Conservation (phyloP, 768 basidiomycete species). For the Rhizopogon sp. region DNA sequence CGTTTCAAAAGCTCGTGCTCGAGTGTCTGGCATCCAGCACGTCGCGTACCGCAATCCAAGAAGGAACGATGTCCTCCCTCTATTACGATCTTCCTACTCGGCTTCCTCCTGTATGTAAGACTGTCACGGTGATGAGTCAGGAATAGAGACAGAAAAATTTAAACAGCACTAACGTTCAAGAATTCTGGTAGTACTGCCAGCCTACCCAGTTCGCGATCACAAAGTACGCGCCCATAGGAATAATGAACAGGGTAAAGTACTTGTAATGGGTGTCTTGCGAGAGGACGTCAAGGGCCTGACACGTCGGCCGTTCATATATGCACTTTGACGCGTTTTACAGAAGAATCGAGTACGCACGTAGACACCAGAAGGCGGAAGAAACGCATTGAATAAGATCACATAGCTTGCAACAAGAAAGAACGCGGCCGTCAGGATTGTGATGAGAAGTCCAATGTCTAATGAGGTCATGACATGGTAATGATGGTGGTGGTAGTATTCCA, state of each 20-base stretch:
- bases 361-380: conserved; percentile 49
- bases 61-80: no score
- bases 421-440: conserved; percentile 39
- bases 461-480: conserved; percentile 18
- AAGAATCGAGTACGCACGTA: conserved; percentile 34
- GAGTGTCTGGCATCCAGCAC: conserved; percentile 9
- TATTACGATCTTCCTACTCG: no score
- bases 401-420: conserved; percentile 59
- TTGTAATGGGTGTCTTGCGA: conserved; percentile 84
- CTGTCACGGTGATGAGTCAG: no score
- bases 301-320: conserved; percentile 15
- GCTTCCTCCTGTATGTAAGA: no score
- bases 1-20: background rate
- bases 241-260: conserved; percentile 72
- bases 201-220: conserved; percentile 99
- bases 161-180: conserved; percentile 35
- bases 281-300: conserved; percentile 59
- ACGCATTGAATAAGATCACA: conserved; percentile 61
- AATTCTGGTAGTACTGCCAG: conserved; percentile 95
- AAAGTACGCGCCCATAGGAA: conserved; percentile 82
- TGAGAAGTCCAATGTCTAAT: conserved; percentile 39
- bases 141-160: background rate
- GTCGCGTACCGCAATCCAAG: background rate
- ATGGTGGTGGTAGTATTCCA: conserved; percentile 9
- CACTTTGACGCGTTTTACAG: background rate